Evolutionary conservation across 805 yeast genomes (phyloP).

Genomic region (Candida gorgasii): DNA sequence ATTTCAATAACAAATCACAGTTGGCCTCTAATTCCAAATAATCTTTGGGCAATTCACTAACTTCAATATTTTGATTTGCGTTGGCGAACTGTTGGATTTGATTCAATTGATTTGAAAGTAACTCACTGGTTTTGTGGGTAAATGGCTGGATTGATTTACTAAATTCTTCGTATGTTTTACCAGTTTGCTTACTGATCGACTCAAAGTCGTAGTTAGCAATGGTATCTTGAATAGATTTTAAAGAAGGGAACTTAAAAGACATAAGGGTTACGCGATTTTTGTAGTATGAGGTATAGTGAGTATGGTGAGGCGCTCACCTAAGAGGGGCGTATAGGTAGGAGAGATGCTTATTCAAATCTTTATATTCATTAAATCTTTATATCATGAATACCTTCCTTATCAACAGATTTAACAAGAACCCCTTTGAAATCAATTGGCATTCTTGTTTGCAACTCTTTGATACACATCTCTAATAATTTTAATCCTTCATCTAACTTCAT

Average conservation of each 20-base stretch:
- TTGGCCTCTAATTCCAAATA: slow-evolving; percentile 66
- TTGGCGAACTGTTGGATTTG: slow-evolving; percentile 44
- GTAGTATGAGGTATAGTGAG: no score
- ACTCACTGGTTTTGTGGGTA: slow-evolving; percentile 58
- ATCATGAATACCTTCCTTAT: slow-evolving; percentile 48
- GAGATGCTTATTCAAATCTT: no score
- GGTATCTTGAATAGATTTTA: slow-evolving; percentile 37
- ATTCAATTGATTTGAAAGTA: slow-evolving; percentile 63
- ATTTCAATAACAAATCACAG: slow-evolving; percentile 62
- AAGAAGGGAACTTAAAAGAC: slow-evolving; percentile 17
- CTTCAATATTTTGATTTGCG: slow-evolving; percentile 49
- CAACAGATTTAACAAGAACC: slow-evolving; percentile 64
- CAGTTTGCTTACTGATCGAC: slow-evolving; percentile 36
- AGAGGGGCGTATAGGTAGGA: no score
- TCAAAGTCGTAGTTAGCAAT: slow-evolving; percentile 41
- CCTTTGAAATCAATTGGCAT: slow-evolving; percentile 97
- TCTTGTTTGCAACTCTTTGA: slow-evolving; percentile 76
- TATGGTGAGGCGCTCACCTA: no score
- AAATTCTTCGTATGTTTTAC: slow-evolving; percentile 47
- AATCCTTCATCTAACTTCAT: slow-evolving; percentile 79
- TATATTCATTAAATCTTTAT: slow-evolving; percentile 2
- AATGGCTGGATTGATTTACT: slow-evolving; percentile 50
- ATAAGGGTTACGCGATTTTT: slow-evolving; percentile 8
- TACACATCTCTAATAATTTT: slow-evolving; percentile 67
- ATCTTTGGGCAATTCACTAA: slow-evolving; percentile 73